Evolutionary conservation across 257 asterid genomes (phyloP), one percentile per base, ranked within the genome.

Genomic region (Cynanchum wilfordii): DNA sequence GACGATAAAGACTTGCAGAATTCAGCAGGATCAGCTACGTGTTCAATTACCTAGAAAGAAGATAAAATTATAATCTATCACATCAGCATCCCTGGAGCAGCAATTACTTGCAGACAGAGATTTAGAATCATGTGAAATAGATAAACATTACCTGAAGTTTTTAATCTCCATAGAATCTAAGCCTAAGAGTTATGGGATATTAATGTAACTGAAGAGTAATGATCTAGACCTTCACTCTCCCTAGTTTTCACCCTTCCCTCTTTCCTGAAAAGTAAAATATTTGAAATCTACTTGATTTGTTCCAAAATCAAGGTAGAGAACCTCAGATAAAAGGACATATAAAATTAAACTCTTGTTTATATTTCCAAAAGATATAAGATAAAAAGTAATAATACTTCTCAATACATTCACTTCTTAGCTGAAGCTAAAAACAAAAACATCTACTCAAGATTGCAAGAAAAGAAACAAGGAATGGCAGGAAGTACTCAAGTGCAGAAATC

Each of bases 1-100:
- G 87, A 92, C 24, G 99, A 92, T 83, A 95, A 74, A 49, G 98
- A 95, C 80, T 87, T 84, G 88, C 98, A 89, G 85, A 95, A 95
- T 45, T 88, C 96, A 59, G 91, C 85, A 66, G 98, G 97, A 79
- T 90, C 77, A 15, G 96, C 93, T 27, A 95, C 99, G 68, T 95
- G 99, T 87, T 95, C 99, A 71, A 95, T 95, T 74, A 95, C 99
- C 99, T 95, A 60, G 12, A 55, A 27, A 54, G 77, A 66, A 69
- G 60, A 58, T 25, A 71, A 45, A 29, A 38, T 59, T 76, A 77
- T 79, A 73, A 63, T 42, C 13, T 36, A 33, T 9, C 49, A 33
- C 25, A 63, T 36, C 25, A 63, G 49, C 47, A 62, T 62, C 67
- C 45, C 45, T 27, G 24, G 45, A 62, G 24, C 24, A 62, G 67